Evolutionary conservation across 176 grass and related monocot genomes (phyloP).

Genomic region (Paspalum notatum): DNA sequence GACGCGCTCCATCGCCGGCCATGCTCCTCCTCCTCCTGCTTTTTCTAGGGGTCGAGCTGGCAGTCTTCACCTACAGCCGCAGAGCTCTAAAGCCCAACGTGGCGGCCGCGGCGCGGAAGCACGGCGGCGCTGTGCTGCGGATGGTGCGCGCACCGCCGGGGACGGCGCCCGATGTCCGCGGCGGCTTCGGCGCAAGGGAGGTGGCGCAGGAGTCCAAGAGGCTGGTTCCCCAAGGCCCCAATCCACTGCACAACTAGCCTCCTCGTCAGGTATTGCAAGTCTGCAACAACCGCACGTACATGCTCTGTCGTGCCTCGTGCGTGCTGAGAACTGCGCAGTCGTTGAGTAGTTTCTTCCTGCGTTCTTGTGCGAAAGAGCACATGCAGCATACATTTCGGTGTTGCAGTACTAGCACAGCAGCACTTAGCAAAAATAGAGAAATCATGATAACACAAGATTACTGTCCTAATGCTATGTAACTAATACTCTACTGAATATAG

Average conservation of each 20-base stretch:
- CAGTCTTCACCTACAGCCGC: slow-evolving; percentile 22
- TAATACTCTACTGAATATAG: background rate
- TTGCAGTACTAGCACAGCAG: background rate
- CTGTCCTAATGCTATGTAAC: background rate
- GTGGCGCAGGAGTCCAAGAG: slow-evolving; percentile 47
- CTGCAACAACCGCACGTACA: background rate
- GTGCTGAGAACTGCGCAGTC: background rate
- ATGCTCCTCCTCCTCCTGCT: slow-evolving; percentile 27
- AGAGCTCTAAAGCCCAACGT: slow-evolving; percentile 16
- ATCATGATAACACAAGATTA: background rate
- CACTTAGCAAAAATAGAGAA: background rate
- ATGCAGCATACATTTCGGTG: slow-evolving; percentile 16
- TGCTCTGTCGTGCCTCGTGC: slow-evolving; percentile 4
- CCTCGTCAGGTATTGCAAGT: background rate
- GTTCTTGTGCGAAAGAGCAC: slow-evolving; percentile 33
- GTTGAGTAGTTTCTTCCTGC: background rate
- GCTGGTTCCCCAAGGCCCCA: slow-evolving; percentile 57
- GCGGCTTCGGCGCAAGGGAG: background rate
- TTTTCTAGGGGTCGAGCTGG: slow-evolving; percentile 33
- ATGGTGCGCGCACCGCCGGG: background rate
- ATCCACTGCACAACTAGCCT: slow-evolving; percentile 56
- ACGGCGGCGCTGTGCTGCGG: background rate
- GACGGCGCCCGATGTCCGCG: slow-evolving; percentile 1
- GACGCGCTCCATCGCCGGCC: slow-evolving; percentile 25
- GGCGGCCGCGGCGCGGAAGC: background rate